Evolutionary conservation across 768 basidiomycete genomes (phyloP).

Genomic region (Mycena epipterygia): DNA sequence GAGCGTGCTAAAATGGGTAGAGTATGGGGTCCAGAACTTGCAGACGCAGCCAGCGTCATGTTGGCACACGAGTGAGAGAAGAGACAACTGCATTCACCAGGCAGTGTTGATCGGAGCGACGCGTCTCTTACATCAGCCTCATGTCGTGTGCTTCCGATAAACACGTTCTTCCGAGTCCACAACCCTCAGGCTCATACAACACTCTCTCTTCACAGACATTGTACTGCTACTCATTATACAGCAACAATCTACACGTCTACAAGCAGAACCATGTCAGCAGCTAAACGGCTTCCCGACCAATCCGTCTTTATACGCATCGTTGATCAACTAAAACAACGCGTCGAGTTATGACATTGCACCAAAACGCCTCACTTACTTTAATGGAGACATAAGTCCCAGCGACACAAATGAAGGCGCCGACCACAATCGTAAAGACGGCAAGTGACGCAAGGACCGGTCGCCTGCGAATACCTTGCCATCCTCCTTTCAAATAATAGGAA

Average conservation of each 20-base stretch:
- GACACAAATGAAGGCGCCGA: conserved; percentile 66
- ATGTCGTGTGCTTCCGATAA: no score
- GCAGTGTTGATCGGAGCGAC: no score
- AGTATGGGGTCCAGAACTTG: conserved; percentile 47
- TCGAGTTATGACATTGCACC: neutral
- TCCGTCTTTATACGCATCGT: conserved; percentile 57
- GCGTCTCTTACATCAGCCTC: no score
- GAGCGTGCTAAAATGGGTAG: conserved; percentile 62
- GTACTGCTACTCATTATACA: no score
- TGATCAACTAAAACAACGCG: conserved; percentile 53
- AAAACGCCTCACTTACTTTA: conserved; percentile 56
- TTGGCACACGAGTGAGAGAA: neutral
- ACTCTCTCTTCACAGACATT: no score
- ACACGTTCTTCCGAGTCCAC: no score
- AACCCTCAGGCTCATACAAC: no score
- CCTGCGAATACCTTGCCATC: conserved; percentile 47
- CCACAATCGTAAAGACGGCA: conserved; percentile 58
- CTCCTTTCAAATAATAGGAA: conserved; percentile 57
- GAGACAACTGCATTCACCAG: no score
- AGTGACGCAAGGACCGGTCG: conserved; percentile 50
- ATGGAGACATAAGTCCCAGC: conserved; percentile 67
- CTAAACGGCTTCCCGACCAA: conserved; percentile 63
- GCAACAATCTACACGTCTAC: no score
- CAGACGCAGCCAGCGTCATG: conserved; percentile 9
- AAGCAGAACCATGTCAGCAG: conserved; percentile 51